Base-by-base conservation (phyloP, 1,139 yeast species). In the Geotrichum citri-aurantii region DNA sequence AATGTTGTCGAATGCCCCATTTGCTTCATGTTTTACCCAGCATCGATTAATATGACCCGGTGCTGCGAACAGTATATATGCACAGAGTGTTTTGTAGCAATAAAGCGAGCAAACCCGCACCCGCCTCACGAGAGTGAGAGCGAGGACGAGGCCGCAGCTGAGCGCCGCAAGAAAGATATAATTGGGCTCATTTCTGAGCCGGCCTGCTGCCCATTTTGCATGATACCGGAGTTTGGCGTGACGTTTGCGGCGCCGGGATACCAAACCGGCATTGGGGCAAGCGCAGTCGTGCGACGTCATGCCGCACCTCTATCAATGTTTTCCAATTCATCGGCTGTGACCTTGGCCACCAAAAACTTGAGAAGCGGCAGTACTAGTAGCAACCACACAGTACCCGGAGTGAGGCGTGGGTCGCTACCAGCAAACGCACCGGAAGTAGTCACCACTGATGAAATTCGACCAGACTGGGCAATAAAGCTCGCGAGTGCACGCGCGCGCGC, bases 51-150 rank as follows among this genome's bases (percentile, higher is more conserved):
- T 74, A 72, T 81, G 56, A 86, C 96, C n/a, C 78, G 96, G 53
- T 93, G 99, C 72, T 93, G 99, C 71, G 81, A 83, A 55, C 98
- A 93, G 71, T 93, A 96, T 1, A 91, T 93, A 24, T 93, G 99
- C 73, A 82, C 97, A 1, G 99, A 93, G 73, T 93, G 99, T 71
- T 93, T 93, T 80, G 97, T 92, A 8, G 98, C 92, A 71, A 91
- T 93, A 70, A 91, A 88, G 71, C 80, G 99, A 61, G 78, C 87
- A 29, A 96, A 90, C n/a, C 98, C 99, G 0, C 98, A 92, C 72
- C 89, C 92, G 42, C 96, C 97, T 0, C 95, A 89, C 69, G 95
- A 87, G 50, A 59, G 52, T 48, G 59, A 33, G 53, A 50, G 61
- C 57, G 52, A 52, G 24, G 47, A 49, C 50, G 47, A 42, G 29